Evolutionary conservation across 768 basidiomycete species (phyloP).

Genomic region (Sporobolomyces pararoseus): DNA sequence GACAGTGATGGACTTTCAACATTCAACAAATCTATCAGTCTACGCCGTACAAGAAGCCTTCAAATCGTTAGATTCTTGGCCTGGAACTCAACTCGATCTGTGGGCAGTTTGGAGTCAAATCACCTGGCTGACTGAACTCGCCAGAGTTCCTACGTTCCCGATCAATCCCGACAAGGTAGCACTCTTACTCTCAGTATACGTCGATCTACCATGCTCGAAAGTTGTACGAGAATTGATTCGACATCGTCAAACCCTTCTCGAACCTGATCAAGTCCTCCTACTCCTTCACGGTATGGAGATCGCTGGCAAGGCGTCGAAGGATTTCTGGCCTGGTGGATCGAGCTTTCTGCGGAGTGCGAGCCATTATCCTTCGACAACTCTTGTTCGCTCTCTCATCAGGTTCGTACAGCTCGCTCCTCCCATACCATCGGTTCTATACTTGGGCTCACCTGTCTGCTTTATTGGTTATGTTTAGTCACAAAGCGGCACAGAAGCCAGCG

Average conservation of each 20-base stretch:
- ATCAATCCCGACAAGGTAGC: slow-evolving; percentile 31
- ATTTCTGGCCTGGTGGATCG: slow-evolving; percentile 4
- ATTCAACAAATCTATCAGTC: not conserved
- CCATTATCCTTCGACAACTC: not conserved
- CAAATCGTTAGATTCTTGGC: slow-evolving; percentile 2
- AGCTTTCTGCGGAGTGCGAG: not conserved
- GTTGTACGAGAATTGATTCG: not conserved
- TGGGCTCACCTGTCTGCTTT: not conserved
- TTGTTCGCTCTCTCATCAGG: not conserved
- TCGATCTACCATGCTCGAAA: slow-evolving; percentile 9
- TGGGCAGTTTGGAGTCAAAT: slow-evolving; percentile 9
- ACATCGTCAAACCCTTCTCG: slow-evolving; percentile 5
- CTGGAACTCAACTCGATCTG: slow-evolving; percentile 1
- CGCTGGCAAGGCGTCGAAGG: slow-evolving; percentile 20
- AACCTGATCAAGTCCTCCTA: not conserved
- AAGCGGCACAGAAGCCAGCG: not conserved
- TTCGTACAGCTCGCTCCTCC: not conserved
- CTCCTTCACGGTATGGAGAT: not conserved
- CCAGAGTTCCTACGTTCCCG: slow-evolving; percentile 20
- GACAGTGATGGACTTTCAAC: not conserved
- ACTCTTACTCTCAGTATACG: slow-evolving; percentile 15
- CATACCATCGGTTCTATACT: not conserved
- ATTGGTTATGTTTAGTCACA: not conserved
- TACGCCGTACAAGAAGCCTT: slow-evolving; percentile 8
- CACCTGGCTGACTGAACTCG: slow-evolving; percentile 14